These are phyloP conservation scores for Chalciporus pseudorubinellus DNA, from an alignment of 768 basidiomycete species.

Conservation along the genomic window DNA sequence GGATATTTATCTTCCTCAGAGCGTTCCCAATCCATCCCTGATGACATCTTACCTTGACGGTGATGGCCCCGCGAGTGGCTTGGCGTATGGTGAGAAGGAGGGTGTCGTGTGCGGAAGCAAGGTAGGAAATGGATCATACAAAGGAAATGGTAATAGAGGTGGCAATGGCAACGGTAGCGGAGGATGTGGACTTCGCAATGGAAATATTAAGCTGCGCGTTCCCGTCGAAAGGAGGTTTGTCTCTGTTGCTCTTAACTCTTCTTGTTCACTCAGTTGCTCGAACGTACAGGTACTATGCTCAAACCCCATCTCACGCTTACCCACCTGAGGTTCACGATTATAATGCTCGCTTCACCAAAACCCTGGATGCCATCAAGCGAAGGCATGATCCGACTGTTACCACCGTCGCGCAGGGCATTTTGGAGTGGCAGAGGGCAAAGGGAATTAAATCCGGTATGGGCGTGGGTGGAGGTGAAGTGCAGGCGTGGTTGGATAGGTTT, in stretches of 20 bases:
- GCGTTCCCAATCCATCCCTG: slow-evolving; percentile 77
- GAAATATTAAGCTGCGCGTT: slow-evolving; percentile 66
- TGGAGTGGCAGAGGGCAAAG: slow-evolving; percentile 84
- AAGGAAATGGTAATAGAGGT: slow-evolving; percentile 23
- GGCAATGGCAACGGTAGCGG: slow-evolving; percentile 34
- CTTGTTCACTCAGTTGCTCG: slow-evolving; percentile 1
- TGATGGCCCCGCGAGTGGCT: slow-evolving; percentile 21
- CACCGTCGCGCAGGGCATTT: slow-evolving; percentile 92
- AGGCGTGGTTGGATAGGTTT: slow-evolving; percentile 95
- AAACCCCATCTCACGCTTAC: slow-evolving; percentile 66
- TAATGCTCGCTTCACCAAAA: slow-evolving; percentile 86
- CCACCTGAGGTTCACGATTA: slow-evolving; percentile 94
- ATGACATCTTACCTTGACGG: slow-evolving; percentile 33
- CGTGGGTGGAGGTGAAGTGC: slow-evolving; percentile 75
- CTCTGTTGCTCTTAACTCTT: not conserved
- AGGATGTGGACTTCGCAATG: slow-evolving; percentile 41
- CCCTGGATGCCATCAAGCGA: slow-evolving; percentile 85
- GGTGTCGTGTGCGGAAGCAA: slow-evolving; percentile 10
- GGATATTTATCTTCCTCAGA: slow-evolving; percentile 59
- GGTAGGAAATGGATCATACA: slow-evolving; percentile 10
- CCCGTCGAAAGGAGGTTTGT: slow-evolving; percentile 79
- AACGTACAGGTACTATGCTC: slow-evolving; percentile 75
- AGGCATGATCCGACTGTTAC: slow-evolving; percentile 98
- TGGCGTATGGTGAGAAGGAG: slow-evolving; percentile 8
- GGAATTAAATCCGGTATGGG: slow-evolving; percentile 30